phyloP scores from a whole-genome alignment of 306 rosid species.

The Hippophae gyantsensis region DNA sequence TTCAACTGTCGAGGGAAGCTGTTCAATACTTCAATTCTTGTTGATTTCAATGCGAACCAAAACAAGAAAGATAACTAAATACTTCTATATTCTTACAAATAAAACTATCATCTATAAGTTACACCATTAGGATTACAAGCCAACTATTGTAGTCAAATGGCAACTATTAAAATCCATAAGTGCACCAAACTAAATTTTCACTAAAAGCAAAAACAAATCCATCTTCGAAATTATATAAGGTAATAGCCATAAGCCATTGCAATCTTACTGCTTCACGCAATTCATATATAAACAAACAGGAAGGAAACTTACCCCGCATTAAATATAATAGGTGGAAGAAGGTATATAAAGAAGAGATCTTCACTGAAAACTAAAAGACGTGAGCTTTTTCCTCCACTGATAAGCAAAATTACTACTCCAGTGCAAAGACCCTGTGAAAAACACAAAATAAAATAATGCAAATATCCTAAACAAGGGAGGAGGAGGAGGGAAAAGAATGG shows the following conservation, averaged over 20 bases:
- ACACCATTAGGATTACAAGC: constrained; percentile 4
- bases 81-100: too few species aligned
- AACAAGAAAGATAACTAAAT: too few species aligned
- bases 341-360: constrained; percentile 89
- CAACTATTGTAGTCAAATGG: not conserved
- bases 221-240: not conserved
- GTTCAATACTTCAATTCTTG: too few species aligned
- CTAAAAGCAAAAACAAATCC: not conserved
- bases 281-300: not conserved
- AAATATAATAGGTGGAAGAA: constrained; percentile 93
- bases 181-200: not conserved
- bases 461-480: constrained; percentile 1
- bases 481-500: too few species aligned
- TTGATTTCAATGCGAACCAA: too few species aligned
- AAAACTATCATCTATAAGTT: not conserved
- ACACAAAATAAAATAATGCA: constrained; percentile 15
- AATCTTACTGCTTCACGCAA: not conserved
- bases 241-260: constrained; percentile 3
- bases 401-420: constrained; percentile 63
- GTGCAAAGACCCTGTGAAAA: constrained; percentile 68
- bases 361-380: constrained; percentile 89
- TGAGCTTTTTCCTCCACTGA: constrained; percentile 77
- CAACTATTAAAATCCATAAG: not conserved
- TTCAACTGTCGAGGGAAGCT: too few species aligned
- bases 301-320: constrained; percentile 72